These are phyloP conservation scores for Mycena albidolilacea DNA, from an alignment of 768 basidiomycete species.

Conservation along the genomic window DNA sequence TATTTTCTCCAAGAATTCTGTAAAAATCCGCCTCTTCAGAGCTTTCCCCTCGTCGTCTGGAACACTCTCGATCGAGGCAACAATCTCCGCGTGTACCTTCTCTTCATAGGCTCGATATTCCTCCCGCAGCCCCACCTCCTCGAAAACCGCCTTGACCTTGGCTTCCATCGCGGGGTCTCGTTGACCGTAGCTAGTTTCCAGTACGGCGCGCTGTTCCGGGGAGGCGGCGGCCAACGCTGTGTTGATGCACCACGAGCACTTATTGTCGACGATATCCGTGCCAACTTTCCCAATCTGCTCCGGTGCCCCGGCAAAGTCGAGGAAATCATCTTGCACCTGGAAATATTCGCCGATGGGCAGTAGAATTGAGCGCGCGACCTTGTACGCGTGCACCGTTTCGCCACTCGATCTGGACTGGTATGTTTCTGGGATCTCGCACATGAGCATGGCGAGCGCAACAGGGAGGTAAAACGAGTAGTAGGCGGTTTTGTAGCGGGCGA, in stretches of 20 bases:
- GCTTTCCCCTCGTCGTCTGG: constrained; percentile 68
- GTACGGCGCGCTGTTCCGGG: constrained; percentile 66
- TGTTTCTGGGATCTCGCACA: constrained; percentile 72
- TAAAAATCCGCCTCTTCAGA: constrained; percentile 79
- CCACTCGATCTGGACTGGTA: constrained; percentile 45
- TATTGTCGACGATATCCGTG: constrained; percentile 98
- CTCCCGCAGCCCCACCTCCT: constrained; percentile 75
- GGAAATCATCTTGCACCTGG: constrained; percentile 97
- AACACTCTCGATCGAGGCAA: constrained; percentile 77
- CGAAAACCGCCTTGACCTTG: constrained; percentile 71
- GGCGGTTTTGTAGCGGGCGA: constrained; percentile 97
- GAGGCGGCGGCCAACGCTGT: constrained; percentile 76
- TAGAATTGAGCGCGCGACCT: constrained; percentile 83
- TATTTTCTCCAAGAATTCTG: constrained; percentile 90
- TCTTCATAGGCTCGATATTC: constrained; percentile 87
- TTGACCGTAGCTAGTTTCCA: constrained; percentile 67
- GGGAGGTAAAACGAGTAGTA: constrained; percentile 99
- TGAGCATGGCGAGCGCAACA: constrained; percentile 92
- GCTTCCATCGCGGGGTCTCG: constrained; percentile 65
- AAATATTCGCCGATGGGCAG: constrained; percentile 97
- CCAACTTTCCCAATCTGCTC: constrained; percentile 97
- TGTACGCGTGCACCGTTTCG: constrained; percentile 69
- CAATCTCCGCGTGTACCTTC: constrained; percentile 74
- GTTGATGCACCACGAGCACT: constrained; percentile 98
- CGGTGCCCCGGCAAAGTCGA: constrained; percentile 91